Evolutionary conservation across 176 grass and related monocot species (phyloP).

Genomic region (Guadua angustifolia): DNA sequence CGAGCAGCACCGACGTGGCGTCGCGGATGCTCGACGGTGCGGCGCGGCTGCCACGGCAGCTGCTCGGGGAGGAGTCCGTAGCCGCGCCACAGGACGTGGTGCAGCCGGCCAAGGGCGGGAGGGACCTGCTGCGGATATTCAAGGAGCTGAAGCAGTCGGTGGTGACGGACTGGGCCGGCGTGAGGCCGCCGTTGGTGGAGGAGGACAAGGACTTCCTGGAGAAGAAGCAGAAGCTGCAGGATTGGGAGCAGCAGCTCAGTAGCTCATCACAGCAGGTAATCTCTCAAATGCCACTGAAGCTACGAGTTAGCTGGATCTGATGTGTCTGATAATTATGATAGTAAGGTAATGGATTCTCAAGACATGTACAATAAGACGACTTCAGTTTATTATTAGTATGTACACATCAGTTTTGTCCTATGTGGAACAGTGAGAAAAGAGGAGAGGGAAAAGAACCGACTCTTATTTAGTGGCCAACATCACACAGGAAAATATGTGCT

Average conservation of each 20-base stretch:
- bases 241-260: slow-evolving; percentile 79
- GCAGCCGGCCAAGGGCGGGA: slow-evolving; percentile 92
- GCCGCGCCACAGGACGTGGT: slow-evolving; percentile 79
- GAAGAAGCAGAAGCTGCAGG: slow-evolving; percentile 78
- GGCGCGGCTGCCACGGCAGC: slow-evolving; percentile 73
- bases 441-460: no score
- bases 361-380: no score
- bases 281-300: background rate
- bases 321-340: background rate
- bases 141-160: slow-evolving; percentile 93
- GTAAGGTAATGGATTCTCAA: background rate
- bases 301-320: background rate
- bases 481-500: no score
- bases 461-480: no score
- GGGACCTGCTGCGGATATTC: slow-evolving; percentile 88
- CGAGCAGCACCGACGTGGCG: slow-evolving; percentile 75
- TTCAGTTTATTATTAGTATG: no score
- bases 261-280: slow-evolving; percentile 79
- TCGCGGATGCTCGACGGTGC: slow-evolving; percentile 91
- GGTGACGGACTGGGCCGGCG: slow-evolving; percentile 76
- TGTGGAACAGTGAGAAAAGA: no score
- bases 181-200: slow-evolving; percentile 72
- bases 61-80: slow-evolving; percentile 60
- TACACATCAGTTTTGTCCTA: no score
- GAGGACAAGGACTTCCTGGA: slow-evolving; percentile 95